Conservation (phyloP, 2,329 filamentous ascomycete genomes). For the Nemania diffusa region DNA sequence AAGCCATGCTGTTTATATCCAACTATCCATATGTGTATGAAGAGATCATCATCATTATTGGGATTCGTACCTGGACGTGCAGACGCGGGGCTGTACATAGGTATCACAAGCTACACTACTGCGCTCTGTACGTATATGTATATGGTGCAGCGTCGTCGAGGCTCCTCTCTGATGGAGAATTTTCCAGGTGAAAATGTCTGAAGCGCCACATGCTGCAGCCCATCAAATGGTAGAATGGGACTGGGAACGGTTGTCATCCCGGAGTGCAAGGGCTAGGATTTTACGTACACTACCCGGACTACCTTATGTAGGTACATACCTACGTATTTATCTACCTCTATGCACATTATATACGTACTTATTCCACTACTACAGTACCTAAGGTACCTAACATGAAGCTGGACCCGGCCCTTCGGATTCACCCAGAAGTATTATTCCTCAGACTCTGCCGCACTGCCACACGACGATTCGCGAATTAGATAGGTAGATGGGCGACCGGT, state of each 20-base stretch:
- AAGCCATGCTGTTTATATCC: neutral
- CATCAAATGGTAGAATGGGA: constrained; percentile 16
- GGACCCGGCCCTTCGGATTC: constrained; percentile 31
- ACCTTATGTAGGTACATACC: neutral
- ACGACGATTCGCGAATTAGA: constrained; percentile 5
- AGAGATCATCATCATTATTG: neutral
- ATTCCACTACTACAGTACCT: neutral
- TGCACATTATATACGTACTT: neutral
- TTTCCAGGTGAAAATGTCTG: constrained; percentile 13
- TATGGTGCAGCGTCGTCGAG: neutral
- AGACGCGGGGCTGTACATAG: constrained; percentile 14
- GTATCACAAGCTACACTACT: constrained; percentile 8
- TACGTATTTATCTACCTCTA: neutral
- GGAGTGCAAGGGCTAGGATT: constrained; percentile 11
- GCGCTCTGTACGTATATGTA: neutral
- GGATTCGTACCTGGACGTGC: constrained; percentile 20
- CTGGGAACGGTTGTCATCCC: constrained; percentile 7
- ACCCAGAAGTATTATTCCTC: constrained; percentile 1
- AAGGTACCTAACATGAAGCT: neutral
- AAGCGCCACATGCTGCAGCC: constrained; percentile 27
- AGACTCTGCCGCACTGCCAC: neutral
- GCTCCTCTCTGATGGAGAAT: constrained; percentile 19
- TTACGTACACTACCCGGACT: neutral
- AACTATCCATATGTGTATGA: neutral
- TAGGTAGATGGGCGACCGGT: constrained; percentile 7